Percentiles rank a stretch among this genome's conserved stretches.
Conservation (phyloP, 257 asterid species). For the Solanum dulcamara region DNA sequence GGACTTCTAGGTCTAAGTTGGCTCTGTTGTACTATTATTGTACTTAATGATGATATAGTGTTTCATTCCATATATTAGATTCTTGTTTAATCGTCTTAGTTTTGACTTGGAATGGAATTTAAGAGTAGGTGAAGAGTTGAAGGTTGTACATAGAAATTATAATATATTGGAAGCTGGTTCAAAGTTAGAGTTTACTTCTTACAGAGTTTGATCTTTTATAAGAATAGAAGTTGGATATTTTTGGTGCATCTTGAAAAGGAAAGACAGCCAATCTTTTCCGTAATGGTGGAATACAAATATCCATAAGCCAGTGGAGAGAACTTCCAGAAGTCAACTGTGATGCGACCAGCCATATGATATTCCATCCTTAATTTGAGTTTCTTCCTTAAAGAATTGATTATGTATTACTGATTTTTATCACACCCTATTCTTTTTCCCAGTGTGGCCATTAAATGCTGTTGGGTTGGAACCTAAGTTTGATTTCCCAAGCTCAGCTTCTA, state of each 20-base stretch:
- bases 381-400: background rate
- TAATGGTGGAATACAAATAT: background rate
- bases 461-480: slow-evolving; percentile 68
- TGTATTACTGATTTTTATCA: background rate
- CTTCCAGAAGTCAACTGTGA: background rate
- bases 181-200: background rate
- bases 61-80: background rate
- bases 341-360: background rate
- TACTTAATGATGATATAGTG: background rate
- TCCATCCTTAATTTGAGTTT: background rate
- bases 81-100: background rate
- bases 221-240: background rate
- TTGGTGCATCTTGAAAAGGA: background rate
- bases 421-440: slow-evolving; percentile 19
- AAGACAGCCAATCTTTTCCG: background rate
- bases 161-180: background rate
- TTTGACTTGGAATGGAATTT: background rate
- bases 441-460: slow-evolving; percentile 52
- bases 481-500: slow-evolving; percentile 54
- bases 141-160: background rate
- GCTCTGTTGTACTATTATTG: background rate
- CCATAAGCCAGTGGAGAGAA: background rate
- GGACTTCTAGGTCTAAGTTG: background rate
- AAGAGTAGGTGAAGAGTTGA: background rate
- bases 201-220: background rate